These are phyloP conservation scores for Zygotorulaspora chibaensis DNA, from an alignment of 805 yeast genomes.

Conservation along the genomic window DNA sequence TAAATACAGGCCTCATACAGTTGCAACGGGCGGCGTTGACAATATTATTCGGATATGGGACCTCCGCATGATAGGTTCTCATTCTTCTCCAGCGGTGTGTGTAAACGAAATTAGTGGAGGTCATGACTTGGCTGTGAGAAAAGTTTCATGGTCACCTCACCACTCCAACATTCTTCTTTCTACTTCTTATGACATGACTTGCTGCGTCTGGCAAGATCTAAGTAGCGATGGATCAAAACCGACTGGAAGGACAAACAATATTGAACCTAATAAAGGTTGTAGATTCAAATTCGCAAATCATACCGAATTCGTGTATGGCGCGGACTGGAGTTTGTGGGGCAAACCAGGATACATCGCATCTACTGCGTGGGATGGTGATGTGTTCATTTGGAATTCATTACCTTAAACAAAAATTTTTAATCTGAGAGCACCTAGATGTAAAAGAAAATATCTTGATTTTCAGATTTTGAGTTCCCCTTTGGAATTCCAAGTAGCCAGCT, in stretches of 20 bases:
- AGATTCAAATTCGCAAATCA: conserved; percentile 61
- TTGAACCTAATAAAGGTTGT: conserved; percentile 48
- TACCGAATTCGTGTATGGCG: conserved; percentile 85
- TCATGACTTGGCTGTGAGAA: conserved; percentile 84
- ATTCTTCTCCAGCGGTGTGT: conserved; percentile 38
- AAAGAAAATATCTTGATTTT: too few species aligned
- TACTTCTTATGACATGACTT: conserved; percentile 90
- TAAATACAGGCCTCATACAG: conserved; percentile 71
- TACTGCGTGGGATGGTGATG: conserved; percentile 96
- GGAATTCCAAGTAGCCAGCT: conserved; percentile 41
- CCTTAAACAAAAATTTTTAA: too few species aligned
- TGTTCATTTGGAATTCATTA: conserved; percentile 75
- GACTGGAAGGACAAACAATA: conserved; percentile 40
- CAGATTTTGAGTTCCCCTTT: conserved; percentile 20
- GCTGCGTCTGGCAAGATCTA: conserved; percentile 76
- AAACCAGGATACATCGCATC: conserved; percentile 93
- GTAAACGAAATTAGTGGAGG: conserved; percentile 68
- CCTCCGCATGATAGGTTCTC: conserved; percentile 53
- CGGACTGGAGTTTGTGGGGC: conserved; percentile 97
- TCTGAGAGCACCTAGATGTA: too few species aligned
- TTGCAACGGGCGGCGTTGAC: conserved; percentile 93
- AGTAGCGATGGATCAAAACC: conserved; percentile 55
- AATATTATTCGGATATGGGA: conserved; percentile 85
- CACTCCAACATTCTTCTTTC: conserved; percentile 62
- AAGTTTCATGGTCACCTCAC: conserved; percentile 88